Conservation (phyloP, 2,329 filamentous ascomycete genomes). For the Arthrobotrys sinensis region DNA sequence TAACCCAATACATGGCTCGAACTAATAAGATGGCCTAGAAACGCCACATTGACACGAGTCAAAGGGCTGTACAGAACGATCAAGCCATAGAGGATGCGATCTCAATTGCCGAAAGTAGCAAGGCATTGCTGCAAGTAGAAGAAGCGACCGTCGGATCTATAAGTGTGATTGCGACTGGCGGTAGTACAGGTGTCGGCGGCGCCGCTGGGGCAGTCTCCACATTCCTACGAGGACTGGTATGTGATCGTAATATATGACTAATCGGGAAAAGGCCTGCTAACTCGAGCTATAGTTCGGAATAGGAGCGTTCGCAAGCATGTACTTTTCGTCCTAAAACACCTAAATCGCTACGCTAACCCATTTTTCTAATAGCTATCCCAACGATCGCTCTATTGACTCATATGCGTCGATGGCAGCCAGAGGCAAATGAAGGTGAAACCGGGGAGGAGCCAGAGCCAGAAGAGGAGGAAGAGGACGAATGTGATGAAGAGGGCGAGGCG, state of each 20-base stretch:
- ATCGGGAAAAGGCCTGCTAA: background rate
- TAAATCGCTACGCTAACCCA: too few relatives aligned
- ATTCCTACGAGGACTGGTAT: background rate
- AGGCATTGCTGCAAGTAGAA: background rate
- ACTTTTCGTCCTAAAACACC: too few relatives aligned
- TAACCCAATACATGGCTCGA: background rate
- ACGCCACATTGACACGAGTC: background rate
- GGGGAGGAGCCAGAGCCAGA: background rate
- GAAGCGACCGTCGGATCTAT: background rate
- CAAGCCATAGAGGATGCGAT: background rate
- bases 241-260: background rate
- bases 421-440: background rate
- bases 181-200: background rate
- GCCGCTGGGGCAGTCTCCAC: background rate
- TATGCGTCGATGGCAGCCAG: background rate
- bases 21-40: background rate
- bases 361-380: too few relatives aligned
- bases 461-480: constrained; percentile 8
- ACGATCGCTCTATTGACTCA: background rate
- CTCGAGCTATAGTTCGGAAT: background rate
- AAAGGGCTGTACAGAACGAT: background rate
- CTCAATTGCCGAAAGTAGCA: background rate
- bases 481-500: background rate
- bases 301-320: background rate
- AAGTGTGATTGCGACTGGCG: background rate